Evolutionary conservation across 352 stramenopile genomes (phyloP), one percentile per base, ranked within the genome.

Genomic region (Phytophthora boehmeriae): DNA sequence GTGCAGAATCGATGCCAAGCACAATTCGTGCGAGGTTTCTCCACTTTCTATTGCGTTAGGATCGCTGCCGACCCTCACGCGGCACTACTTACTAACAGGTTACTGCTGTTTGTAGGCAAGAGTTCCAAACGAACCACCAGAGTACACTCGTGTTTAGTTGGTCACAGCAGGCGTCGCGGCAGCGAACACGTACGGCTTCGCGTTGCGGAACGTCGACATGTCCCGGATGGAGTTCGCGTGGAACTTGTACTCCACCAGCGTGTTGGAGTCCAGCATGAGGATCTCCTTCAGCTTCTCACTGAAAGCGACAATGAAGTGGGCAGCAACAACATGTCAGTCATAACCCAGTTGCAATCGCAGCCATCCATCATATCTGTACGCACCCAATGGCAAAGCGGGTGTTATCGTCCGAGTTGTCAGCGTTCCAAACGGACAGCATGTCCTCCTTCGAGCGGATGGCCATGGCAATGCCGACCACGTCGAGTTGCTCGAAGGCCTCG

Each of bases 221-320:
- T 98, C 92, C 52, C 90, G 80, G 68, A 98, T 95, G 68, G 85
- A 95, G 71, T 96, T 92, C 30, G 90, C 76, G 76, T 97, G 90
- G 70, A 97, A 93, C 76, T 98, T 98, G 84, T 98, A 98, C 77
- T 98, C 92, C 54, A 98, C 96, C 55, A 98, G 80, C 59, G 92
- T 98, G 69, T 96, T 96, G 38, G 91, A 90, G 73, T 98, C 92
- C 36, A 98, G 79, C 81, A 97, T 96, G 45, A 98, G 76, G 55
- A 98, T 95, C 73, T 97, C 86, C 78, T 97, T 97, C 47, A 98
- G 87, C 71, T 96, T 96, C 70, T 97, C 90, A 52, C 90, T 95
- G 54, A 22, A 23, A 50, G 38, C 9, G 38, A 28, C 36, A 49
- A 45, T 6, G 3, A 30, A 30, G n/a, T 30, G 25, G 17, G 27